Conservation (phyloP, 1,139 yeast species). For the Debaryomycetaceae sp. region DNA sequence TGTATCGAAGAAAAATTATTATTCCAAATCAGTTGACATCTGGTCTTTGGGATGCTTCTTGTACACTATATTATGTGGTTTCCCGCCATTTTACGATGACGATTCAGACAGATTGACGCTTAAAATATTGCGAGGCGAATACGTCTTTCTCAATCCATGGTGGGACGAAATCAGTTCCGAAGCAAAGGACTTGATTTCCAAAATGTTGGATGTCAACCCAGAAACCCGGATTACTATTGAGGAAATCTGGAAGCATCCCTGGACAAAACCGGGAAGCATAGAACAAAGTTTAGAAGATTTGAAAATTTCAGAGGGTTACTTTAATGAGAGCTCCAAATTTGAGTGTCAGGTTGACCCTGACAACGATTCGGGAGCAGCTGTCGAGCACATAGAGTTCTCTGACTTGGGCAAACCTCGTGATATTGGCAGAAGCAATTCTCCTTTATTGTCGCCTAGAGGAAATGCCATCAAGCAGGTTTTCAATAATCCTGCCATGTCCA, state of each 20-base stretch:
- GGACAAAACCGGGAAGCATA: constrained; percentile 22
- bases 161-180: constrained; percentile 89
- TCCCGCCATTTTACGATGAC: constrained; percentile 95
- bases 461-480: constrained; percentile 46
- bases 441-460: constrained; percentile 34
- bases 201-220: constrained; percentile 60
- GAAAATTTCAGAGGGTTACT: constrained; percentile 12
- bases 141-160: constrained; percentile 86
- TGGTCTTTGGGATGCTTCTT: constrained; percentile 96
- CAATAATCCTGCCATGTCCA: constrained; percentile 43
- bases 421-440: neutral
- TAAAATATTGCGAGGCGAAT: constrained; percentile 82
- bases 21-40: constrained; percentile 89
- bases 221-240: constrained; percentile 58
- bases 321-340: constrained; percentile 7
- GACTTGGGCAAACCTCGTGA: neutral
- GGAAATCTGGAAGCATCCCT: constrained; percentile 58
- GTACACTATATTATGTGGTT: constrained; percentile 87
- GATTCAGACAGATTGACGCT: constrained; percentile 74
- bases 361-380: neutral
- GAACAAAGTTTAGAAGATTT: neutral
- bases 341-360: neutral
- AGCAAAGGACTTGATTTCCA: constrained; percentile 65
- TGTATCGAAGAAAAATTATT: constrained; percentile 61
- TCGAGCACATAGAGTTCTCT: constrained; percentile 9